A percentile compares a stretch with the other conserved stretches of the same genome.
phyloP scores from a whole-genome alignment of 2,329 filamentous ascomycete genomes.

The Pseudogymnoascus sp. region DNA sequence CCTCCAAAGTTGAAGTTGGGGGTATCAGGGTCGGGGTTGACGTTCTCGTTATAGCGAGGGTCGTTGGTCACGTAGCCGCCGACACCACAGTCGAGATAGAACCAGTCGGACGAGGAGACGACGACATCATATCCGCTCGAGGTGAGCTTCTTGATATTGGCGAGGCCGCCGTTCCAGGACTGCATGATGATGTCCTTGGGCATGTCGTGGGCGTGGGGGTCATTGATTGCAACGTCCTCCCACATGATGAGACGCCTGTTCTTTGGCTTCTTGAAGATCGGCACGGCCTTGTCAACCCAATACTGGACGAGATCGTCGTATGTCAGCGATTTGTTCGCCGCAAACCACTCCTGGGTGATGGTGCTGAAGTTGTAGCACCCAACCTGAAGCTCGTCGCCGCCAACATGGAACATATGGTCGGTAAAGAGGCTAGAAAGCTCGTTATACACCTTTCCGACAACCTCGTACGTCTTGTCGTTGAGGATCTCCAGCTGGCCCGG shows the following conservation, averaged over 20 bases:
- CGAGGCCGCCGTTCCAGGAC: conserved; percentile 59
- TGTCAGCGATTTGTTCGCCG: conserved; percentile 61
- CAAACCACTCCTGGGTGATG: conserved; percentile 49
- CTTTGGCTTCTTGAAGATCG: conserved; percentile 52
- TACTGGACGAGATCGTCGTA: conserved; percentile 62
- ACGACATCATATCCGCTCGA: conserved; percentile 60
- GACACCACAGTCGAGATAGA: conserved; percentile 75
- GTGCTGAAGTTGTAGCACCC: conserved; percentile 51
- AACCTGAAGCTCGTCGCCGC: conserved; percentile 64
- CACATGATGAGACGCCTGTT: conserved; percentile 59
- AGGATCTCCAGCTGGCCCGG: conserved; percentile 58
- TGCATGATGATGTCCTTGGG: conserved; percentile 67
- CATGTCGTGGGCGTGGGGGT: conserved; percentile 42
- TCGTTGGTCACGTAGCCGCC: conserved; percentile 64
- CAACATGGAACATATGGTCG: conserved; percentile 74
- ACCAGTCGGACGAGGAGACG: conserved; percentile 66
- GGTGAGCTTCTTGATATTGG: conserved; percentile 52
- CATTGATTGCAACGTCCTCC: conserved; percentile 73
- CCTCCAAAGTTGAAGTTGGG: conserved; percentile 43
- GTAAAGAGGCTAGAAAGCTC: conserved; percentile 65
- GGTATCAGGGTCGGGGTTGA: conserved; percentile 53
- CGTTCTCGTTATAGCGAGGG: conserved; percentile 44
- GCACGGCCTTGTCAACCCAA: conserved; percentile 55
- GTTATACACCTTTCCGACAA: conserved; percentile 45
- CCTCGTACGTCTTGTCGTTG: conserved; percentile 59